These are phyloP conservation scores for Tetrapisispora namnaoensis DNA, from an alignment of 805 yeast species.

Conservation along the genomic window DNA sequence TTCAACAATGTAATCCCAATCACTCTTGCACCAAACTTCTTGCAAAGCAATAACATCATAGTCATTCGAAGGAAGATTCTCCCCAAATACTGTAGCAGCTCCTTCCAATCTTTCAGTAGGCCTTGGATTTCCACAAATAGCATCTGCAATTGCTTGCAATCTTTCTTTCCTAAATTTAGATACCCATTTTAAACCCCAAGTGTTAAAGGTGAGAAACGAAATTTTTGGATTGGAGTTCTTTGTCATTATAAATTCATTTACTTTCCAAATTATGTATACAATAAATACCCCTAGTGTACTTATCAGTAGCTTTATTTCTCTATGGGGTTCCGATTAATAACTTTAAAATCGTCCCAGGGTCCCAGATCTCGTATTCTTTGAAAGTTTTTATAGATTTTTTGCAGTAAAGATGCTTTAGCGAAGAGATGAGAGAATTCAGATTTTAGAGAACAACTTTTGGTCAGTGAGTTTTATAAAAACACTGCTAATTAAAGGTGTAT, in stretches of 20 bases:
- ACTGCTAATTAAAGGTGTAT: no score
- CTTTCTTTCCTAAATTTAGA: conserved; percentile 62
- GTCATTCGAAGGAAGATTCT: background rate
- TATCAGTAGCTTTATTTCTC: no score
- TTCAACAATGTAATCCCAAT: conserved; percentile 57
- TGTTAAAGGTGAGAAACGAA: conserved; percentile 57
- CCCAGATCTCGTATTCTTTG: no score
- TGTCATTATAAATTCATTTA: background rate
- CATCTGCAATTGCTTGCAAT: conserved; percentile 62
- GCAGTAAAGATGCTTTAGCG: no score
- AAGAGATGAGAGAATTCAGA: no score
- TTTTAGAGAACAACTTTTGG: no score
- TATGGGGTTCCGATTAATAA: background rate
- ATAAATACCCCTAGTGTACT: no score
- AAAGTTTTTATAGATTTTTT: no score
- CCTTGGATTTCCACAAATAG: conserved; percentile 34
- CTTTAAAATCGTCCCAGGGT: no score
- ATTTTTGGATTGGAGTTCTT: conserved; percentile 15
- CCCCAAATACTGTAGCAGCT: background rate
- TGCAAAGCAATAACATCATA: conserved; percentile 75
- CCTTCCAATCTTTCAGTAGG: conserved; percentile 13
- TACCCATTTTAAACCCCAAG: conserved; percentile 85
- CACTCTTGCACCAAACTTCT: conserved; percentile 84
- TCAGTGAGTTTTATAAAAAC: no score
- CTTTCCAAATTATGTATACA: background rate